Conservation (phyloP, 768 basidiomycete species). For the Mycena belliarum region DNA sequence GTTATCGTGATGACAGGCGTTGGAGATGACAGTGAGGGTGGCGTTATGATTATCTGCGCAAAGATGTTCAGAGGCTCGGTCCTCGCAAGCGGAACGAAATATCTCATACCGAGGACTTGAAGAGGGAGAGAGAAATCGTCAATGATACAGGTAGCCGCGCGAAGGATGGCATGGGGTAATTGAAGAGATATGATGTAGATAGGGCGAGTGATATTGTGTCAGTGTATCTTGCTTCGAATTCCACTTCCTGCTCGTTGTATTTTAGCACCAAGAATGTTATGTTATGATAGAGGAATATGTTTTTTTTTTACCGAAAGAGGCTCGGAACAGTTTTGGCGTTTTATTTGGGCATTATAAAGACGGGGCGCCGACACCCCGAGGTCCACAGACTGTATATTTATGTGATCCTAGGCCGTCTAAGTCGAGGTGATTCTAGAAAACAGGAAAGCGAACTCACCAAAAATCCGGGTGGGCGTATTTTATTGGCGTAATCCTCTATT, state of each 20-base stretch:
- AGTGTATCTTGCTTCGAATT: slow-evolving; percentile 82
- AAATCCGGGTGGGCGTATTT: slow-evolving; percentile 67
- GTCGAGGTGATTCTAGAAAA: not conserved
- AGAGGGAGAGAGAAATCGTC: slow-evolving; percentile 74
- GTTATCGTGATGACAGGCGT: slow-evolving; percentile 68
- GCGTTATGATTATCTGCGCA: slow-evolving; percentile 59
- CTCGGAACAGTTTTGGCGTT: slow-evolving; percentile 30
- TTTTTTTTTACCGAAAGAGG: slow-evolving; percentile 34
- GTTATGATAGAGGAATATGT: no score
- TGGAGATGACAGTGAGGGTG: slow-evolving; percentile 54
- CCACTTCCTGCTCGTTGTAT: slow-evolving; percentile 55
- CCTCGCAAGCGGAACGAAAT: not conserved
- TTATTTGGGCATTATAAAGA: slow-evolving; percentile 68
- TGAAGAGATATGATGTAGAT: slow-evolving; percentile 82
- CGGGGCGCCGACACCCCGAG: slow-evolving; percentile 81
- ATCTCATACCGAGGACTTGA: slow-evolving; percentile 61
- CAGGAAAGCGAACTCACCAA: slow-evolving; percentile 48
- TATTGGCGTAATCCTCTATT: slow-evolving; percentile 82
- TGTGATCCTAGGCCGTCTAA: slow-evolving; percentile 64
- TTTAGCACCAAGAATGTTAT: slow-evolving; percentile 17
- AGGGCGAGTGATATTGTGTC: slow-evolving; percentile 83
- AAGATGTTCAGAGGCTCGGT: slow-evolving; percentile 8
- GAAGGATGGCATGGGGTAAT: slow-evolving; percentile 81
- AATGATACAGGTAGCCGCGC: slow-evolving; percentile 82
- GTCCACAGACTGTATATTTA: slow-evolving; percentile 82